Evolutionary conservation across 225 moss, liverwort and hornwort species (phyloP).

Genomic region (Climacium dendroides): DNA sequence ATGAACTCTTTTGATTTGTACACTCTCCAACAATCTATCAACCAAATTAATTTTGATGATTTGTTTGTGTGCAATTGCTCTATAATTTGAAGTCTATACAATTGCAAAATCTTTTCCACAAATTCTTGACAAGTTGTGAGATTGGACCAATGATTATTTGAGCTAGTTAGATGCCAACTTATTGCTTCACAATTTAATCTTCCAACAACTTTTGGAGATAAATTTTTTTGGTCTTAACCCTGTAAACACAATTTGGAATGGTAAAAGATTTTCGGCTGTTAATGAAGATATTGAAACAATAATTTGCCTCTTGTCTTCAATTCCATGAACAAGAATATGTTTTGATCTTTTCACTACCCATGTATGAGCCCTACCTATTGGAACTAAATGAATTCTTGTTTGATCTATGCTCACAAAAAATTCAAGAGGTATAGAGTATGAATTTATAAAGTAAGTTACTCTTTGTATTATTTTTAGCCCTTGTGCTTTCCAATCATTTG

Average conservation of each 20-base stretch:
- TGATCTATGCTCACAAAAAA: background rate
- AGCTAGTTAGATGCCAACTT: background rate
- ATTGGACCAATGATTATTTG: background rate
- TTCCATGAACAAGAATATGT: background rate
- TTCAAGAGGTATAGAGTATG: rapidly evolving
- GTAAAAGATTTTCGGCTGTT: background rate
- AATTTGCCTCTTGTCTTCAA: background rate
- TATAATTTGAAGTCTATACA: background rate
- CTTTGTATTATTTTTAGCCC: background rate
- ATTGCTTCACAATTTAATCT: background rate
- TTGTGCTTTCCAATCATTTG: background rate
- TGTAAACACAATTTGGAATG: background rate
- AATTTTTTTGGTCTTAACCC: background rate
- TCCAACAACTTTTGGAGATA: background rate
- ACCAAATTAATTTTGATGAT: background rate
- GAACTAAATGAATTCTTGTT: background rate
- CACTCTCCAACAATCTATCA: background rate
- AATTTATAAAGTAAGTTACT: background rate
- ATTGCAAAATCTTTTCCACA: background rate
- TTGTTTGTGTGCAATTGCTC: background rate
- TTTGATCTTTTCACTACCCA: background rate
- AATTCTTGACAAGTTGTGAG: background rate
- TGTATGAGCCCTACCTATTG: background rate
- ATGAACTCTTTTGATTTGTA: background rate
- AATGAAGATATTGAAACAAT: rapidly evolving